These are phyloP conservation scores for Lipomyces yamadae DNA, from an alignment of 805 yeast genomes.

Conservation along the genomic window DNA sequence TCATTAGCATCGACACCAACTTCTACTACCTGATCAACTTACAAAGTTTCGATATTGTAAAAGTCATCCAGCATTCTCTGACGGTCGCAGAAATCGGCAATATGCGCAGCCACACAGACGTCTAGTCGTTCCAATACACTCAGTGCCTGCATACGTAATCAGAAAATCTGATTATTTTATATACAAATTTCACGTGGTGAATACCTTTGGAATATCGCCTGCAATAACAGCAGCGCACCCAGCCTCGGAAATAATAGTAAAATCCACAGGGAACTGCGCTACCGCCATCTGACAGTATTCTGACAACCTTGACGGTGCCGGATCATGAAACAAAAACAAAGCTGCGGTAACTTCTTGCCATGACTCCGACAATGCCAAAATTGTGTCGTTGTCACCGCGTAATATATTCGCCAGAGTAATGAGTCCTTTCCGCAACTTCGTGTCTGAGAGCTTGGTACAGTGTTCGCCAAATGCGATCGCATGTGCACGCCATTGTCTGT, in stretches of 20 bases:
- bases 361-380: slow-evolving; percentile 38
- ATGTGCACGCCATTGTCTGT: slow-evolving; percentile 42
- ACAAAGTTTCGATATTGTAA: slow-evolving; percentile 31
- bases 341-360: slow-evolving; percentile 46
- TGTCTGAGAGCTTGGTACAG: slow-evolving; percentile 34
- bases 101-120: slow-evolving; percentile 41
- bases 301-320: slow-evolving; percentile 39
- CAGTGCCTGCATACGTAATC: slow-evolving; percentile 2
- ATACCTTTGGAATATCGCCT: slow-evolving; percentile 40
- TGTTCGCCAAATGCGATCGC: slow-evolving; percentile 37
- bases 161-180: background rate
- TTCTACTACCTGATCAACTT: background rate
- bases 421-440: slow-evolving; percentile 35
- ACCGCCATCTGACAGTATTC: slow-evolving; percentile 41
- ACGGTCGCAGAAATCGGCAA: slow-evolving; percentile 42
- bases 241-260: slow-evolving; percentile 40
- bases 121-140: slow-evolving; percentile 40
- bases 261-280: slow-evolving; percentile 39
- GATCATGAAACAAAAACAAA: slow-evolving; percentile 42
- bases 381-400: slow-evolving; percentile 42
- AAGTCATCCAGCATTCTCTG: slow-evolving; percentile 42
- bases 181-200: slow-evolving; percentile 14
- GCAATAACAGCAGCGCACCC: slow-evolving; percentile 43
- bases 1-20: background rate
- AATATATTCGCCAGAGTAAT: slow-evolving; percentile 40